A percentile compares a stretch with the other conserved stretches of the same genome.
phyloP scores from a whole-genome alignment of 345 rosid species.

The Arabidopsis suecica region DNA sequence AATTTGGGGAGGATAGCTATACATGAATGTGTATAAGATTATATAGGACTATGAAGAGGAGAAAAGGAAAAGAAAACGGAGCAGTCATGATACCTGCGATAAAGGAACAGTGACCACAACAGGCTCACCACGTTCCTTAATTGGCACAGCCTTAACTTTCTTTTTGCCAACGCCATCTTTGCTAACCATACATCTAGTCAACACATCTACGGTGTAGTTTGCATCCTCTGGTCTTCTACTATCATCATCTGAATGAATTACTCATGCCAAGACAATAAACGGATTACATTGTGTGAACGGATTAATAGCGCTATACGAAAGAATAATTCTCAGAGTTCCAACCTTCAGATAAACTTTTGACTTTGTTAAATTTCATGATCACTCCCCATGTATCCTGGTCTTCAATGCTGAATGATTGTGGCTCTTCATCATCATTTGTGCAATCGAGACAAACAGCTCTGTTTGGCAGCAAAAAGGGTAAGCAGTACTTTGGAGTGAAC shows the following conservation, averaged over 20 bases:
- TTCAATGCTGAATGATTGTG: conserved; percentile 68
- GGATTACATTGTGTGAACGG: conserved; percentile 1
- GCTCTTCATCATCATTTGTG: conserved; percentile 56
- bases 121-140: conserved; percentile 82
- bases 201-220: conserved; percentile 72
- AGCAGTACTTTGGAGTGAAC: conserved; percentile 79
- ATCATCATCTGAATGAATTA: conserved; percentile 65
- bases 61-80: neutral
- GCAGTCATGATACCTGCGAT: conserved; percentile 59
- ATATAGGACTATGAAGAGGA: conserved; percentile 8
- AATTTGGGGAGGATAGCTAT: conserved; percentile 3
- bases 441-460: conserved; percentile 73
- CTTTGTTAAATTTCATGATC: conserved; percentile 71
- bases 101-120: conserved; percentile 76
- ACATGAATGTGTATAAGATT: conserved; percentile 13
- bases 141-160: conserved; percentile 60
- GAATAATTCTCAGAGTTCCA: conserved; percentile 29
- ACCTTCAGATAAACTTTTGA: conserved; percentile 73
- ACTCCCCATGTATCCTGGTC: conserved; percentile 88
- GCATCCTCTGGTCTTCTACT: conserved; percentile 76
- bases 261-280: conserved; percentile 17
- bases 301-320: conserved; percentile 16
- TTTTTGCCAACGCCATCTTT: conserved; percentile 69
- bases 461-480: conserved; percentile 84
- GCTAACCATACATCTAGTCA: conserved; percentile 83